phyloP scores from a whole-genome alignment of 2,329 filamentous ascomycete genomes.

The Calonectria multiphialidica region DNA sequence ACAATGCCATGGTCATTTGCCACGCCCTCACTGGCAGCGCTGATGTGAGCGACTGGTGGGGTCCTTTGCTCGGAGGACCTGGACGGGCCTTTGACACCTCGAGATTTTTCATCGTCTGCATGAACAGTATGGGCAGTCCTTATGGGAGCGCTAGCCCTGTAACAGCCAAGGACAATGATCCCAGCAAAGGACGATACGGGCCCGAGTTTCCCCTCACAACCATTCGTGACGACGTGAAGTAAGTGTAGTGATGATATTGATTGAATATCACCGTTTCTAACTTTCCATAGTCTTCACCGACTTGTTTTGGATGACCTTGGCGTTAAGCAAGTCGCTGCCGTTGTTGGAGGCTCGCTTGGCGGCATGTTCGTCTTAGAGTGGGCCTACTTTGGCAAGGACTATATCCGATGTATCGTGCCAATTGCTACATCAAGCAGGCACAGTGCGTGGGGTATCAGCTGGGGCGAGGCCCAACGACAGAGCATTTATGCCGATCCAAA shows the following conservation, averaged over 20 bases:
- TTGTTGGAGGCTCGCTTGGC: slow-evolving; percentile 87
- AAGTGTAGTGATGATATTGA: slow-evolving; percentile 38
- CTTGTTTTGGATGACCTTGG: slow-evolving; percentile 84
- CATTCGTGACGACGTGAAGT: slow-evolving; percentile 95
- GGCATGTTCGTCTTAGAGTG: slow-evolving; percentile 94
- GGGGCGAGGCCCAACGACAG: slow-evolving; percentile 89
- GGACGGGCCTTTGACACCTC: slow-evolving; percentile 85
- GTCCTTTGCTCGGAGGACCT: slow-evolving; percentile 81
- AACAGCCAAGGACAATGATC: slow-evolving; percentile 87
- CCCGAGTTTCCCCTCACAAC: slow-evolving; percentile 97
- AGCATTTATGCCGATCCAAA: slow-evolving; percentile 99
- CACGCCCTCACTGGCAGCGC: slow-evolving; percentile 89
- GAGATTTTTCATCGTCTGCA: slow-evolving; percentile 86
- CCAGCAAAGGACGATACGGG: slow-evolving; percentile 82
- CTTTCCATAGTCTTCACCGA: slow-evolving; percentile 74
- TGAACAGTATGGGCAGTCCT: slow-evolving; percentile 87
- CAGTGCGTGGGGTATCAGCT: slow-evolving; percentile 91
- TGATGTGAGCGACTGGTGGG: slow-evolving; percentile 91
- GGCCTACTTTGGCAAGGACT: slow-evolving; percentile 90
- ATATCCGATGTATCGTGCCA: slow-evolving; percentile 83
- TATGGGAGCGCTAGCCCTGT: slow-evolving; percentile 91
- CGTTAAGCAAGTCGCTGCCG: slow-evolving; percentile 81
- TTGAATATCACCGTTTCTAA: slow-evolving; percentile 25
- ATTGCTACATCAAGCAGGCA: slow-evolving; percentile 88
- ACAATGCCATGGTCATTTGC: slow-evolving; percentile 83